Base-by-base conservation (phyloP, 768 basidiomycete species). In the Termitomyces sp. region DNA sequence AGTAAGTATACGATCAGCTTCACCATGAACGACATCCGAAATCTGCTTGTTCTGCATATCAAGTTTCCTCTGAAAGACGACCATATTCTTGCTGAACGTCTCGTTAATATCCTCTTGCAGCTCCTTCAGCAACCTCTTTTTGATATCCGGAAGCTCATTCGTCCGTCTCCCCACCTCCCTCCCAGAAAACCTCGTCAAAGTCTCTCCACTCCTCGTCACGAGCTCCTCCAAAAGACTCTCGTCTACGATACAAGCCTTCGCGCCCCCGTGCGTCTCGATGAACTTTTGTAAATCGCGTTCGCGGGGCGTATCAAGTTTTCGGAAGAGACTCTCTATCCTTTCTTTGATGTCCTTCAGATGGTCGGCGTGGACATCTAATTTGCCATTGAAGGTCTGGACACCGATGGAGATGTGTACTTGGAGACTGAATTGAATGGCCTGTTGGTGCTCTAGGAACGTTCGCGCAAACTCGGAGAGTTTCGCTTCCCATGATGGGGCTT, bases 51-150 rank as follows among this genome's bases (percentile, higher is more conserved):
- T 71, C 62, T 78, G 77, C 54, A 79, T 69, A 18, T 73, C 72
- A 45, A 81, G 70, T 56, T 81, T 81, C 40, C 70, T 64, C 46
- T 78, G 74, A 53, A 81, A 83, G 0, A 74, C 54, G 3, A 66
- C 65, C 59, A 76, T 63, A 54, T 82, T 79, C 42, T 66, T 63
- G 10, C 54, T 56, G 32, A 81, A 66, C 0, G 70, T 58, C 5
- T 69, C 65, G 44, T 76, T 72, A 16, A 75, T 62, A 52, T 75
- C 71, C 52, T 73, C 72, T 55, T 59, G 53, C 5, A 73, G 52
- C 50, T 76, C 75, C 44, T 70, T 72, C 27, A 68, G 23, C n/a
- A 74, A 54, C 18, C 57, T 64, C 54, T 71, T 73, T 50, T 64
- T 59, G 1, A 65, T 64, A 36, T 64, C 63, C 13, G 65, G 65